A percentile compares a stretch with the other conserved stretches of the same genome.
phyloP scores from a whole-genome alignment of 805 yeast species.

The Candida nanaspora region DNA sequence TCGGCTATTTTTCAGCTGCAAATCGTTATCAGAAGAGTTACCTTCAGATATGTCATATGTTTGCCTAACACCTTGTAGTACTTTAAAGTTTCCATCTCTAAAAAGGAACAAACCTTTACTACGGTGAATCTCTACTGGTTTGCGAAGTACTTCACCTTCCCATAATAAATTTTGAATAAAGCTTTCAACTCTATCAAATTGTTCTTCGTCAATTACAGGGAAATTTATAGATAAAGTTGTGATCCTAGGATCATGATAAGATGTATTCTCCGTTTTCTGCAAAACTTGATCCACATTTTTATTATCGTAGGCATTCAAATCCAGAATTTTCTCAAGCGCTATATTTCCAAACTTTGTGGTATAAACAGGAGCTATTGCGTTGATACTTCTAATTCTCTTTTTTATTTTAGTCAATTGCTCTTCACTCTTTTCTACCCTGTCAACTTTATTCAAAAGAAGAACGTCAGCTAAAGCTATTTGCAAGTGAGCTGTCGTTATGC shows the following conservation, averaged over 20 bases:
- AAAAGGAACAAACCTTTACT: constrained; percentile 66
- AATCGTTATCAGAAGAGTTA: constrained; percentile 5
- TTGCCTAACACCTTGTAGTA: constrained; percentile 89
- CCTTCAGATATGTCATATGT: constrained; percentile 72
- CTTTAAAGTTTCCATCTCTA: constrained; percentile 34
- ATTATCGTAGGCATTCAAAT: constrained; percentile 70
- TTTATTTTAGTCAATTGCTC: constrained; percentile 19
- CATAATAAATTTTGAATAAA: constrained; percentile 72
- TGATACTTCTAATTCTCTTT: constrained; percentile 44
- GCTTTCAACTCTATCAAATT: constrained; percentile 42
- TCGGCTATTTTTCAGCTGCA: constrained; percentile 11
- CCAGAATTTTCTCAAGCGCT: constrained; percentile 57
- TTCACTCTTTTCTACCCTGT: constrained; percentile 31
- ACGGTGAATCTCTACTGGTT: constrained; percentile 62
- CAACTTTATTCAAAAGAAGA: constrained; percentile 73
- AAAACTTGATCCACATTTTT: constrained; percentile 19
- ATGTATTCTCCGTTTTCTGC: constrained; percentile 4
- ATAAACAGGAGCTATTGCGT: constrained; percentile 59
- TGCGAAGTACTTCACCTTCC: constrained; percentile 43
- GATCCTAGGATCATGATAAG: constrained; percentile 45
- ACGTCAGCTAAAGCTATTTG: constrained; percentile 90
- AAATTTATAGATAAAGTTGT: constrained; percentile 47
- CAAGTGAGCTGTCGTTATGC: constrained; percentile 74
- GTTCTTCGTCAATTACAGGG: constrained; percentile 25
- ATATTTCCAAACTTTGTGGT: constrained; percentile 72